Evolutionary conservation across 352 stramenopile genomes (phyloP).

Genomic region (Phytophthora sansomeana): DNA sequence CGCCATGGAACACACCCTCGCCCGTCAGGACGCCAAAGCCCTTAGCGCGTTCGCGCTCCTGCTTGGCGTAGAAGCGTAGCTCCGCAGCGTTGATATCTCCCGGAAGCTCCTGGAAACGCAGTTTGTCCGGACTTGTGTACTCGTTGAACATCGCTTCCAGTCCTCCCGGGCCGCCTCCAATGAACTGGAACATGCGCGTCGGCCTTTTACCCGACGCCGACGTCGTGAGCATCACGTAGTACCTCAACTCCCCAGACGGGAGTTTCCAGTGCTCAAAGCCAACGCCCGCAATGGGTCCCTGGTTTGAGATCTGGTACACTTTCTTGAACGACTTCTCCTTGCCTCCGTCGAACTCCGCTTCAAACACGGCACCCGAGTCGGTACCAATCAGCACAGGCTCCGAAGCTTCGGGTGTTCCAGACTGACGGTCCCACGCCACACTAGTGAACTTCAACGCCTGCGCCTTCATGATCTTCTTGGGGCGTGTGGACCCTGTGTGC

Average conservation of each 20-base stretch:
- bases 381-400: conserved; percentile 85
- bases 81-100: conserved; percentile 86
- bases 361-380: conserved; percentile 78
- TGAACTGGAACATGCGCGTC: conserved; percentile 93
- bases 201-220: conserved; percentile 87
- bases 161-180: conserved; percentile 64
- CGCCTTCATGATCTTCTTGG: conserved; percentile 90
- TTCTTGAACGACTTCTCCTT: conserved; percentile 90
- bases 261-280: conserved; percentile 85
- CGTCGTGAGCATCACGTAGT: conserved; percentile 88
- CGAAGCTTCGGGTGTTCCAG: conserved; percentile 60
- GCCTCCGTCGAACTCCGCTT: conserved; percentile 84
- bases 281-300: conserved; percentile 81
- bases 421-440: conserved; percentile 86
- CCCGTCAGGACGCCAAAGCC: conserved; percentile 93
- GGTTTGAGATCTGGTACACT: conserved; percentile 91
- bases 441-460: conserved; percentile 79
- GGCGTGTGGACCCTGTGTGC: conserved; percentile 72
- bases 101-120: conserved; percentile 92
- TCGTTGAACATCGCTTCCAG: conserved; percentile 88
- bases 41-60: conserved; percentile 82
- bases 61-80: conserved; percentile 80
- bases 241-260: conserved; percentile 58
- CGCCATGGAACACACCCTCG: conserved; percentile 91
- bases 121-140: conserved; percentile 82